A percentile compares a stretch with the other conserved stretches of the same genome.
phyloP scores from a whole-genome alignment of 2,329 filamentous ascomycete species.

The Biscogniauxia sp. region DNA sequence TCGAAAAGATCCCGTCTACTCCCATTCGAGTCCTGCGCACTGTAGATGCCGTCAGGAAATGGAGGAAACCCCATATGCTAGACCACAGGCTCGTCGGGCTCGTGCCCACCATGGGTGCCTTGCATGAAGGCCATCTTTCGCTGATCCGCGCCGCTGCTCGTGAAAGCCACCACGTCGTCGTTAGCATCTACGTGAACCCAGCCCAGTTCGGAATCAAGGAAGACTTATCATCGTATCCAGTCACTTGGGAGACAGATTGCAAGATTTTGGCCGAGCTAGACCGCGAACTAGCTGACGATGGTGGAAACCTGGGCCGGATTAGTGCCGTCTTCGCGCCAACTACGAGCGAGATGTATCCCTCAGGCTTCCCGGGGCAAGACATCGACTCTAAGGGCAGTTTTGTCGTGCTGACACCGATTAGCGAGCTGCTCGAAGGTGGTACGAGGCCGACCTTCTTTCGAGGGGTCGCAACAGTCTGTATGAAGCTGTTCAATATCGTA shows the following conservation, averaged over 20 bases:
- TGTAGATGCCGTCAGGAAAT: slow-evolving; percentile 67
- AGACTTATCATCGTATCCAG: slow-evolving; percentile 84
- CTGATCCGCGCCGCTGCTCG: slow-evolving; percentile 79
- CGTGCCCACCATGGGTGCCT: slow-evolving; percentile 95
- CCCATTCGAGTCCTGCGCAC: slow-evolving; percentile 73
- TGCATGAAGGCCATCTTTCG: slow-evolving; percentile 88
- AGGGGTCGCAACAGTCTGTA: slow-evolving; percentile 93
- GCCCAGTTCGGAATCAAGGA: slow-evolving; percentile 91
- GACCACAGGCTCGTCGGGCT: slow-evolving; percentile 75
- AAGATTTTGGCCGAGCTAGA: slow-evolving; percentile 66
- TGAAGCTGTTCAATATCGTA: slow-evolving; percentile 87
- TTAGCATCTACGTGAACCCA: slow-evolving; percentile 94
- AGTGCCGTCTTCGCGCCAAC: slow-evolving; percentile 84
- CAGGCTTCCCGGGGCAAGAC: slow-evolving; percentile 69
- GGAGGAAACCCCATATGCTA: slow-evolving; percentile 64
- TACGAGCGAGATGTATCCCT: slow-evolving; percentile 84
- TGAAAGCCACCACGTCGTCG: slow-evolving; percentile 83
- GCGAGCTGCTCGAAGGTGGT: slow-evolving; percentile 76
- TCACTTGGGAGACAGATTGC: slow-evolving; percentile 81
- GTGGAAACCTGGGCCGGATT: slow-evolving; percentile 63
- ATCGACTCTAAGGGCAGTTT: slow-evolving; percentile 80
- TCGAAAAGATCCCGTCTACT: slow-evolving; percentile 52
- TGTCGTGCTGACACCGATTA: slow-evolving; percentile 84
- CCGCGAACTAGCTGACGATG: slow-evolving; percentile 64
- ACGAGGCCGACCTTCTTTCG: slow-evolving; percentile 93